These are phyloP conservation scores for Colletotrichum sp. DNA, from an alignment of 2,329 filamentous ascomycete species.

Conservation along the genomic window DNA sequence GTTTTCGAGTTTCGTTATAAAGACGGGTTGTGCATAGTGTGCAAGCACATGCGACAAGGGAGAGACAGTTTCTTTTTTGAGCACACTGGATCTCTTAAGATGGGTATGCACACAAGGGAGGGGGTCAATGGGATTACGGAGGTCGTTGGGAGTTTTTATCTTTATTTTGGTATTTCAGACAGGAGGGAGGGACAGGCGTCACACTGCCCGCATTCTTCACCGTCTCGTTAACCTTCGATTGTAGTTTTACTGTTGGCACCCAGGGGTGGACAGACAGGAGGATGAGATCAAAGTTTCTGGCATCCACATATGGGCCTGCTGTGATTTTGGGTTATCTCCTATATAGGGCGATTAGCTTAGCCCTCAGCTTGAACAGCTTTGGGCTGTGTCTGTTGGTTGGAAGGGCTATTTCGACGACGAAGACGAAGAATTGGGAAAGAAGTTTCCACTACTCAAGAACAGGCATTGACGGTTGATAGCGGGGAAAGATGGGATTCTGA, in stretches of 20 bases:
- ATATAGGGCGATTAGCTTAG: not conserved
- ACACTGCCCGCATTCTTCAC: not conserved
- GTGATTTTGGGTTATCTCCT: not conserved
- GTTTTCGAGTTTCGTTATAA: not conserved
- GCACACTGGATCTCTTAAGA: not conserved
- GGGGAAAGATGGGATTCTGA: not conserved
- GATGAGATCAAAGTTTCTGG: not conserved
- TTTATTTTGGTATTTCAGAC: not conserved
- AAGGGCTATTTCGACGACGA: not conserved
- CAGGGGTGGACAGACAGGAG: not conserved
- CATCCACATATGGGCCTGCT: not conserved
- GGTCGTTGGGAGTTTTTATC: slow-evolving; percentile 12
- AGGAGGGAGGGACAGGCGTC: not conserved
- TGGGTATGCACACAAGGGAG: not conserved
- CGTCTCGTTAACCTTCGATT: slow-evolving; percentile 12
- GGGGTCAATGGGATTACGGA: not conserved
- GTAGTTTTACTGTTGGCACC: slow-evolving; percentile 7
- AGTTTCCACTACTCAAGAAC: not conserved
- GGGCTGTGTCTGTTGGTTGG: not conserved
- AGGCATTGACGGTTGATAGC: not conserved
- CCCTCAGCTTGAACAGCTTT: not conserved
- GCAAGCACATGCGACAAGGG: not conserved
- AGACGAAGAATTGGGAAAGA: not conserved
- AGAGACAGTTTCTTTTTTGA: not conserved
- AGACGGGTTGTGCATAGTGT: not conserved